These are phyloP conservation scores for Cubamyces sp. DNA, from an alignment of 768 basidiomycete species.

Conservation along the genomic window DNA sequence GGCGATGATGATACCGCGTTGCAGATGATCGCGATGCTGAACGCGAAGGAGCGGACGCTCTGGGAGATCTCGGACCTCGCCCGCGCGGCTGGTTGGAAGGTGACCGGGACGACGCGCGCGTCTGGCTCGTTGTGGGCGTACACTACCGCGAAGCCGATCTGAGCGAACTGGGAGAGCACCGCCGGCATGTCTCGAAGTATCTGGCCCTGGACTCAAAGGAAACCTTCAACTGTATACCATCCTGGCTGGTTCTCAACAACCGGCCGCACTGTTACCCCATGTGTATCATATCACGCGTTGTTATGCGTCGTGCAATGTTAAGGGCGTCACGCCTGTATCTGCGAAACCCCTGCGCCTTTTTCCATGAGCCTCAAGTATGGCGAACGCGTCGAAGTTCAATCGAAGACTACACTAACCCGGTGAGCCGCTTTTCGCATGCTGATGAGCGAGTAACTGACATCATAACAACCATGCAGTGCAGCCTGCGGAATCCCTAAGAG, in stretches of 20 bases:
- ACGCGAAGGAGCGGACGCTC: conserved; percentile 67
- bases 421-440: too few relatives aligned
- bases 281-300: too few relatives aligned
- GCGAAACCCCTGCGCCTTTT: too few relatives aligned
- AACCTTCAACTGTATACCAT: not conserved
- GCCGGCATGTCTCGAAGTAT: not conserved
- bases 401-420: too few relatives aligned
- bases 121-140: conserved; percentile 36
- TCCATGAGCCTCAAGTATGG: too few relatives aligned
- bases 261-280: not conserved
- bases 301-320: too few relatives aligned
- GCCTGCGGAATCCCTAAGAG: too few relatives aligned
- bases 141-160: conserved; percentile 10
- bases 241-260: conserved; percentile 4
- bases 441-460: too few relatives aligned
- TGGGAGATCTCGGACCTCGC: conserved; percentile 58
- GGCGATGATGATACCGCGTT: not conserved
- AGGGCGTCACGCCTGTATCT: too few relatives aligned
- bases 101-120: conserved; percentile 56
- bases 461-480: too few relatives aligned
- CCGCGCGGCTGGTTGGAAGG: conserved; percentile 64
- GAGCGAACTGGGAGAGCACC: not conserved
- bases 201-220: too few relatives aligned
- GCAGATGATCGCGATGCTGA: conserved; percentile 68
- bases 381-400: too few relatives aligned